Percentiles rank a stretch among this genome's conserved stretches.
These are phyloP conservation scores for Mucor indicus DNA, from an alignment of 371 early-diverging fungal species.

Conservation along the genomic window DNA sequence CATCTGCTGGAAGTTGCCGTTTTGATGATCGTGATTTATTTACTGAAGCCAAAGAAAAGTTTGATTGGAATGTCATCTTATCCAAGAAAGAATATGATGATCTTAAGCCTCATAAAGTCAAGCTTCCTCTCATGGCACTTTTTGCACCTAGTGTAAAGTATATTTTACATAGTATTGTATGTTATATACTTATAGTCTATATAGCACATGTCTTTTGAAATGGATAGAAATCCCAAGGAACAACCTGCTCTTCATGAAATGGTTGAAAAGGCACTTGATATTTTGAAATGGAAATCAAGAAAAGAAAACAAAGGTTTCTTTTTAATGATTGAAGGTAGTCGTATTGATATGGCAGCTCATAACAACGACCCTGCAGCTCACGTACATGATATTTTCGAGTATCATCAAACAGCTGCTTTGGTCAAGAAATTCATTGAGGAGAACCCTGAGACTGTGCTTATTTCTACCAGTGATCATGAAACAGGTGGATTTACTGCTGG, in stretches of 20 bases:
- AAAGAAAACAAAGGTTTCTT: conserved; percentile 72
- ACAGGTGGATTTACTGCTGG: conserved; percentile 90
- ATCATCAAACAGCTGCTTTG: conserved; percentile 69
- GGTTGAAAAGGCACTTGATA: conserved; percentile 63
- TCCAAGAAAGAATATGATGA: conserved; percentile 64
- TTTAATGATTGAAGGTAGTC: conserved; percentile 93
- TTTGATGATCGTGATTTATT: conserved; percentile 68
- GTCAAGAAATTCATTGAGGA: conserved; percentile 74
- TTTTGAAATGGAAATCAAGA: conserved; percentile 45
- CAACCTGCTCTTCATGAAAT: conserved; percentile 79
- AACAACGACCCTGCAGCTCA: conserved; percentile 90
- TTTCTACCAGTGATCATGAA: conserved; percentile 92
- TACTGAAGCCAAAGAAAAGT: conserved; percentile 40
- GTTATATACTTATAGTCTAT: no score
- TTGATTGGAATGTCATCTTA: conserved; percentile 53
- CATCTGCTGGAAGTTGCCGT: conserved; percentile 61
- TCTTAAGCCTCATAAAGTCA: conserved; percentile 11
- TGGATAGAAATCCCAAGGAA: conserved; percentile 66
- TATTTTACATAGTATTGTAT: background rate
- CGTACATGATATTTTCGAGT: conserved; percentile 86
- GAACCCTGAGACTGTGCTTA: conserved; percentile 80
- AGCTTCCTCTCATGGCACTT: conserved; percentile 75
- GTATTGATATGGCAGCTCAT: conserved; percentile 85
- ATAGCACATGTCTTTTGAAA: conserved; percentile 78
- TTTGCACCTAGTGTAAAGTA: conserved; percentile 48